Evolutionary conservation across 345 rosid species (phyloP), one percentile per base, ranked within the genome.

Genomic region (Dipteronia dyeriana): DNA sequence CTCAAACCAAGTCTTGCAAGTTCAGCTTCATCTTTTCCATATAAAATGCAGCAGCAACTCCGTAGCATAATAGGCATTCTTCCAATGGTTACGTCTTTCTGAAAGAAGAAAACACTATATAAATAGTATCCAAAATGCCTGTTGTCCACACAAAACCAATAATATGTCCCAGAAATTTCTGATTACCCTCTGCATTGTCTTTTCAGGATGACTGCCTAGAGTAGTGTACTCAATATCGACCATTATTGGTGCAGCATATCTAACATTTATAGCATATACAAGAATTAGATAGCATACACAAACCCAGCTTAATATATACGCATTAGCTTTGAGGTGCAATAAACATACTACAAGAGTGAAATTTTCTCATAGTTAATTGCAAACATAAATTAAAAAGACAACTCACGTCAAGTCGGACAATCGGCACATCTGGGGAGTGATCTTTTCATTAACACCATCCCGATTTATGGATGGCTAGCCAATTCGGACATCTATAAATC

Each of bases 21-120:
- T 83, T 95, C 97, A 82, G 91, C 96, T 79, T 95, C 98, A 75
- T 93, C 92, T 86, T 90, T 95, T 64, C 96, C 91, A 72, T 82
- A 77, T 77, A 95, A 81, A 41, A 84, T 85, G 84, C 99, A 95
- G 78, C 92, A 78, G 76, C 91, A 76, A 81, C 98, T 92, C 71
- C 97, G 86, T 79, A 95, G 76, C 99, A 95, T 95, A 80, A 93
- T 83, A 66, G 99, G 99, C 92, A 95, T 87, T 82, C 87, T 93
- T 79, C 96, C 99, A 47, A 95, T 93, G 43, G 75, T 54, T 56
- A 95, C 86, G 68, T 88, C 80, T 59, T 85, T 80, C 99, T 95
- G 86, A 82, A 85, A 74, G 64, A 74, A 81, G 13, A 70, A n/a
- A 31, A 78, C 31, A 73, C 71, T 2, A 60, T 22, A 20, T 63